These are phyloP conservation scores for Hypoxylon sp. DNA, from an alignment of 2,329 filamentous ascomycete species.

Conservation along the genomic window DNA sequence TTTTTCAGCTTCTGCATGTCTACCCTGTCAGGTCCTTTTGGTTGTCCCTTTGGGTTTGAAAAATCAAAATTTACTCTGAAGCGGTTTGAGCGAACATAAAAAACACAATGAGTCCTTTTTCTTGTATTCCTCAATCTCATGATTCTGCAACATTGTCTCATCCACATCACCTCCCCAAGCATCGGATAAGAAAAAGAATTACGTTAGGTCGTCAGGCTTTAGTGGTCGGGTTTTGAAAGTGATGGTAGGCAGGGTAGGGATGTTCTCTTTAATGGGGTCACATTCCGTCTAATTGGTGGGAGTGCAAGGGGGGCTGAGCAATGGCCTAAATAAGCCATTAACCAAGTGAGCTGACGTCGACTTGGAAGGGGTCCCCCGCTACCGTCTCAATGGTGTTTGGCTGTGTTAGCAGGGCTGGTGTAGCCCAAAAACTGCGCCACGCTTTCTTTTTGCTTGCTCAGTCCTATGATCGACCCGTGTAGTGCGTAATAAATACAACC, in stretches of 20 bases:
- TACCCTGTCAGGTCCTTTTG: too few species aligned
- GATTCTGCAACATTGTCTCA: slow-evolving; percentile 15
- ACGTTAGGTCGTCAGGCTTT: slow-evolving; percentile 11
- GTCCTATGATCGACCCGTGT: slow-evolving; percentile 20
- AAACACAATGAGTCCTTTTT: too few species aligned
- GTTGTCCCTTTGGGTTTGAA: too few species aligned
- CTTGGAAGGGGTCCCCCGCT: slow-evolving; percentile 15
- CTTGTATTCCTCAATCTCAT: slow-evolving; percentile 6
- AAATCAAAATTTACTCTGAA: too few species aligned
- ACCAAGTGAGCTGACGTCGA: slow-evolving; percentile 33
- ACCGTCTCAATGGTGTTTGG: slow-evolving; percentile 12
- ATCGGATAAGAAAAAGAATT: slow-evolving; percentile 2
- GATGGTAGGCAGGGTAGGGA: too few species aligned
- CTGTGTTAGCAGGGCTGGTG: slow-evolving; percentile 22
- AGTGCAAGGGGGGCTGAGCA: slow-evolving; percentile 30
- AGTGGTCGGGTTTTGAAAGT: slow-evolving; percentile 15
- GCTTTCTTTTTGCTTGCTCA: slow-evolving; percentile 32
- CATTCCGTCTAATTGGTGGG: slow-evolving; percentile 24
- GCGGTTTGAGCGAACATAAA: too few species aligned
- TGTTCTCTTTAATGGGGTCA: slow-evolving; percentile 18
- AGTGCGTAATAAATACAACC: slow-evolving; percentile 43
- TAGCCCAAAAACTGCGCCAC: slow-evolving; percentile 41
- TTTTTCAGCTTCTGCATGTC: slow-evolving; percentile 28
- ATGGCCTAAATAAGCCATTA: slow-evolving; percentile 25
- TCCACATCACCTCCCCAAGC: background rate